Conservation (phyloP, 805 yeast species). For the Pichia sporocuriosa region DNA sequence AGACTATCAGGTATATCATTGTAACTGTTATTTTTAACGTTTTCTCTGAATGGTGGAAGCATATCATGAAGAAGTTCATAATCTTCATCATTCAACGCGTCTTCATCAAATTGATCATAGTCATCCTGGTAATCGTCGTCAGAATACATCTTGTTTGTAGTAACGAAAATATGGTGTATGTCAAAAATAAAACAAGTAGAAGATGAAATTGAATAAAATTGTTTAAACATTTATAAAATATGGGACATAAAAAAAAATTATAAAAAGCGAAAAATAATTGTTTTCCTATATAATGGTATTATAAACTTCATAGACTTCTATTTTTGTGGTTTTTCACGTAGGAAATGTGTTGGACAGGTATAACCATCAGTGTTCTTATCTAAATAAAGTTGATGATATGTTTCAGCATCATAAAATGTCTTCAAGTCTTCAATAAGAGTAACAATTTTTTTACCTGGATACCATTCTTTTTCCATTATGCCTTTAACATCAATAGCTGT, state of each 20-base stretch:
- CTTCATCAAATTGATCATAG: conserved; percentile 26
- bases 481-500: conserved; percentile 38
- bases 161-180: not conserved
- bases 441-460: conserved; percentile 57
- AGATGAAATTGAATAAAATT: no score
- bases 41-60: conserved; percentile 8
- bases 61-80: conserved; percentile 23
- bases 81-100: conserved; percentile 37
- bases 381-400: conserved; percentile 82
- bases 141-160: not conserved
- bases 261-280: no score
- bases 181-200: no score
- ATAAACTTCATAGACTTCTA: no score
- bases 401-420: conserved; percentile 90
- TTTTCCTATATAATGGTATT: no score
- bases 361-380: conserved; percentile 78
- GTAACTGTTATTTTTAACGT: not conserved
- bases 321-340: conserved; percentile 2
- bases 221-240: no score
- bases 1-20: conserved; percentile 3
- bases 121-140: conserved; percentile 2
- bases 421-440: conserved; percentile 64
- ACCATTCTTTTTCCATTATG: conserved; percentile 66
- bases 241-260: no score
- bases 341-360: conserved; percentile 82